Percentiles rank a stretch among this genome's conserved stretches.
phyloP scores from a whole-genome alignment of 257 asterid species.

The Eustoma russellianum region DNA sequence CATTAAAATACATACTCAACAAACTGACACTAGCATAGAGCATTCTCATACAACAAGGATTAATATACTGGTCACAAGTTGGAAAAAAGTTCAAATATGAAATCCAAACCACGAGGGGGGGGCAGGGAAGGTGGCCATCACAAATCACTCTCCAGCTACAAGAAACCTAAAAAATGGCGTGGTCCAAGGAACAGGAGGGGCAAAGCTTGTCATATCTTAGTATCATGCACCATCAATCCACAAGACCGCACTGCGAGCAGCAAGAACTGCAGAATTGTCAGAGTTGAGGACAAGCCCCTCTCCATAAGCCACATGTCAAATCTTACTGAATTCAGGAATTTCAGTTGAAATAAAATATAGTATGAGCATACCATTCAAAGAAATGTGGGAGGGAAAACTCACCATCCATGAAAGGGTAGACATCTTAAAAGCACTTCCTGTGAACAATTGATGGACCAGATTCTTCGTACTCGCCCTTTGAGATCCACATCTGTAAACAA shows the following conservation, averaged over 20 bases:
- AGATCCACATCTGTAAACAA: conserved; percentile 40
- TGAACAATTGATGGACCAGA: conserved; percentile 46
- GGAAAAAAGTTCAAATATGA: conserved; percentile 12
- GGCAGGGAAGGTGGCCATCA: conserved; percentile 1
- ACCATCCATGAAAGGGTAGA: conserved; percentile 7
- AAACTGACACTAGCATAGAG: conserved; percentile 22
- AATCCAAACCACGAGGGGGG: neutral
- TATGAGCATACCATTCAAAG: conserved; percentile 10
- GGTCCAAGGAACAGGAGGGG: conserved; percentile 9
- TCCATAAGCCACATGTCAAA: conserved; percentile 12
- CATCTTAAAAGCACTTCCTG: conserved; percentile 45
- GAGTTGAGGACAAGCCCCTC: conserved; percentile 7
- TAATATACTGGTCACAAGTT: conserved; percentile 23
- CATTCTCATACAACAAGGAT: conserved; percentile 25
- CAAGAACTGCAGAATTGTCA: conserved; percentile 10
- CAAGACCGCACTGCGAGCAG: conserved; percentile 11
- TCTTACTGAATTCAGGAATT: conserved; percentile 18
- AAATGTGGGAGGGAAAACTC: conserved; percentile 15
- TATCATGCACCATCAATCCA: conserved; percentile 6
- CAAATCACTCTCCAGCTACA: conserved; percentile 22
- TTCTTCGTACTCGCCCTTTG: conserved; percentile 40
- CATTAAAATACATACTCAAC: conserved; percentile 16
- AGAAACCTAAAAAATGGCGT: conserved; percentile 19
- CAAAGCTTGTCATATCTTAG: conserved; percentile 16
- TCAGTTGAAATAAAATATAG: conserved; percentile 10